Conservation (phyloP, 164 flowering plant genomes). For the Santalum album region DNA sequence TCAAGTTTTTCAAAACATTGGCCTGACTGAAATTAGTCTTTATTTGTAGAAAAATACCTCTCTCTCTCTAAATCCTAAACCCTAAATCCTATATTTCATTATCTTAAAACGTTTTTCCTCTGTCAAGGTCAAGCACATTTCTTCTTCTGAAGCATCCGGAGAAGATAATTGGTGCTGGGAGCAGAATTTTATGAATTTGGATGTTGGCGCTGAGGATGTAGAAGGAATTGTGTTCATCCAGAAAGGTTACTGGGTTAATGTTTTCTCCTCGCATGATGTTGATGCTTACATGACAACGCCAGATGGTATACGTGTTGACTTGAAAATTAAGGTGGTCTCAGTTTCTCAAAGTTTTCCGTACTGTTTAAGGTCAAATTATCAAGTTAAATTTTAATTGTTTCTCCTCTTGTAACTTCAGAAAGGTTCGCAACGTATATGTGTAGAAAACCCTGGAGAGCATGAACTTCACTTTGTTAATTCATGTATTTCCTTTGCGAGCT, state of each 20-base stretch:
- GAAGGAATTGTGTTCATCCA: conserved; percentile 67
- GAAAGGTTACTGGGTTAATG: conserved; percentile 75
- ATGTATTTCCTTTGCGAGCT: conserved; percentile 81
- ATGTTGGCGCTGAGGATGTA: conserved; percentile 72
- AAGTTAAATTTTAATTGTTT: not conserved
- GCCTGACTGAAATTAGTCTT: no score
- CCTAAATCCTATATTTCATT: no score
- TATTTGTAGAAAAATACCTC: no score
- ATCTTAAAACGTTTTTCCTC: not conserved
- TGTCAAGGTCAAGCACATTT: conserved; percentile 52
- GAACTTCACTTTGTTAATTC: conserved; percentile 80
- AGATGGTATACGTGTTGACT: conserved; percentile 39
- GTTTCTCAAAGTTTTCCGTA: no score
- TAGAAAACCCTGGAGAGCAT: conserved; percentile 71
- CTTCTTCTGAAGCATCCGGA: conserved; percentile 22
- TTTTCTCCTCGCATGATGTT: conserved; percentile 75
- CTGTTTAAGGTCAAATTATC: no score
- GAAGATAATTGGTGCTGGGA: conserved; percentile 99
- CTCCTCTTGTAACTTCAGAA: conserved; percentile 42
- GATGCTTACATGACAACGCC: conserved; percentile 55
- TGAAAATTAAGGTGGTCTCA: conserved; percentile 62
- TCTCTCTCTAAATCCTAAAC: no score
- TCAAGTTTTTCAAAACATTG: no score
- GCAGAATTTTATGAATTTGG: conserved; percentile 50
- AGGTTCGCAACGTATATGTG: conserved; percentile 73